Evolutionary conservation across 108 stramenopile genomes (phyloP).

Genomic region (Hondaea fermentalgiana): DNA sequence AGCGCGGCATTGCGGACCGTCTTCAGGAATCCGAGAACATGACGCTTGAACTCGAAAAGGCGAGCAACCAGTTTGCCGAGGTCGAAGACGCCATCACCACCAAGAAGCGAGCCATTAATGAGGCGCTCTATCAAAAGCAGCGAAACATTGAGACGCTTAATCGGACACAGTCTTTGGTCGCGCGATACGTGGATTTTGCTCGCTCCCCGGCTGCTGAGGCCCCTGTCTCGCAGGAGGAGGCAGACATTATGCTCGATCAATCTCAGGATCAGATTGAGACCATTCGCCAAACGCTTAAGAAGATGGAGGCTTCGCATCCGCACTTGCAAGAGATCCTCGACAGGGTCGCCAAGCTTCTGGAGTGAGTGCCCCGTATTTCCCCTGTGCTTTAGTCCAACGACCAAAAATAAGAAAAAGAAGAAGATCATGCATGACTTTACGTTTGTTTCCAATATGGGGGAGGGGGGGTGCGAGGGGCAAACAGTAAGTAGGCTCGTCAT

Average conservation of each 20-base stretch:
- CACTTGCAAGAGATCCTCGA: background rate
- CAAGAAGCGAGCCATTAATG: slow-evolving; percentile 32
- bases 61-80: slow-evolving; percentile 24
- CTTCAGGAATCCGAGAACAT: slow-evolving; percentile 25
- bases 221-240: background rate
- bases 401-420: no score
- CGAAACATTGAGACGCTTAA: slow-evolving; percentile 23
- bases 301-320: background rate
- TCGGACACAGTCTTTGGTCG: background rate
- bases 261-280: background rate
- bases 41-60: slow-evolving; percentile 26
- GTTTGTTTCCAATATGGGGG: no score
- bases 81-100: slow-evolving; percentile 26
- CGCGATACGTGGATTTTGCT: background rate
- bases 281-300: background rate
- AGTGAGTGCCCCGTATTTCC: background rate
- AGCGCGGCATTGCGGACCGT: slow-evolving; percentile 22
- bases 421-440: no score
- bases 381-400: background rate
- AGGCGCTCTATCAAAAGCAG: slow-evolving; percentile 44
- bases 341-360: background rate
- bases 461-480: no score
- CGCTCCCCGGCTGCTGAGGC: background rate
- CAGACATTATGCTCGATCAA: slow-evolving; percentile 22
- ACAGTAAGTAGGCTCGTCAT: no score